Evolutionary conservation across 495 filamentous ascomycete species (phyloP).

Genomic region (Poronia punctata): DNA sequence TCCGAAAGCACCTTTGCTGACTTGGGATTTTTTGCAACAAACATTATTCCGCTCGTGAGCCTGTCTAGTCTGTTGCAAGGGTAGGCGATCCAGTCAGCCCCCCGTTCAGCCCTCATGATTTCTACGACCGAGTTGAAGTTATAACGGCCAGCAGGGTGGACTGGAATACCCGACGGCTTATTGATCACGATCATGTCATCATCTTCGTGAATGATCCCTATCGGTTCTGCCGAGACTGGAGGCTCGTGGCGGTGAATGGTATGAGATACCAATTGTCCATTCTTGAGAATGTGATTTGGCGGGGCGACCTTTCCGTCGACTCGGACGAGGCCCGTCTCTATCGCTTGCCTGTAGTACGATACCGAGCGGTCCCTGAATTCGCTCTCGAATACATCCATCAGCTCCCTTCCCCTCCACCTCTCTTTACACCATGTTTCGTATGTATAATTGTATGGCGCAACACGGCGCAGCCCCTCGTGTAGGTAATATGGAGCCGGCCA

Average conservation of each 20-base stretch:
- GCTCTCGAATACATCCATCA: conserved; percentile 73
- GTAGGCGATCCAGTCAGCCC: conserved; percentile 61
- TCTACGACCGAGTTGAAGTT: conserved; percentile 90
- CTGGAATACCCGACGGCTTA: conserved; percentile 90
- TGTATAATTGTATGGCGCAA: conserved; percentile 85
- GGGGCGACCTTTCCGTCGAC: conserved; percentile 62
- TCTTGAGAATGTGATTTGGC: conserved; percentile 38
- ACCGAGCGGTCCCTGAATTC: conserved; percentile 83
- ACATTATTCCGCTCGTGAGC: conserved; percentile 94
- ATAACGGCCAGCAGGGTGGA: conserved; percentile 91
- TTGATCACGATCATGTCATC: conserved; percentile 90
- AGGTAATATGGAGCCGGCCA: conserved; percentile 71
- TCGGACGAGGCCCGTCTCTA: conserved; percentile 64
- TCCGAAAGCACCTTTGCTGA: conserved; percentile 68
- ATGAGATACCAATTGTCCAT: conserved; percentile 77
- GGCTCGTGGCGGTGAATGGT: conserved; percentile 95
- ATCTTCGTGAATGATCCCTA: conserved; percentile 82
- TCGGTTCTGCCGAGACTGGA: conserved; percentile 71
- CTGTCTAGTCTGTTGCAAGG: conserved; percentile 92
- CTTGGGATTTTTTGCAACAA: conserved; percentile 76
- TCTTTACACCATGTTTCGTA: conserved; percentile 93
- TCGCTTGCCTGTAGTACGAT: conserved; percentile 83
- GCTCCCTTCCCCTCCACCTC: conserved; percentile 68
- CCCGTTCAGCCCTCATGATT: conserved; percentile 77
- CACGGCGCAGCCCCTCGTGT: conserved; percentile 70